A percentile compares a stretch with the other conserved stretches of the same genome.
phyloP scores from a whole-genome alignment of 2,329 filamentous ascomycete genomes.

The Colletotrichum lindemuthianum region DNA sequence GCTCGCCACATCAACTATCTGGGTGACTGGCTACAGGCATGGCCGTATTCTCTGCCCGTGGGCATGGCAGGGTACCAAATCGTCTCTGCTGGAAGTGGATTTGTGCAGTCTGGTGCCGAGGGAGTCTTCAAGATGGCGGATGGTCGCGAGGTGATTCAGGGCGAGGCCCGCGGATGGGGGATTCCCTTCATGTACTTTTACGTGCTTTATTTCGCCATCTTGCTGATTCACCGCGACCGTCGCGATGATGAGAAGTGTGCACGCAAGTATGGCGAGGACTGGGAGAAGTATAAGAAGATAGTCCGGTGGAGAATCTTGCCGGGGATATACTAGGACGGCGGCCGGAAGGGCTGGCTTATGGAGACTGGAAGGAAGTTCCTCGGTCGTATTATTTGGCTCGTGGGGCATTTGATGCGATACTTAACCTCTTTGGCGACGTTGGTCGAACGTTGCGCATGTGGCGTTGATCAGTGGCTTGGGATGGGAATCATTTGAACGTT shows the following conservation, averaged over 20 bases:
- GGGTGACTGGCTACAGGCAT: constrained; percentile 93
- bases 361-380: constrained; percentile 1
- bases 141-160: constrained; percentile 74
- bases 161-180: constrained; percentile 81
- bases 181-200: constrained; percentile 96
- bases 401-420: neutral
- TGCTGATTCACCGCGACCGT: constrained; percentile 86
- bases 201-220: constrained; percentile 87
- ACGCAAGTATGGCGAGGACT: constrained; percentile 91
- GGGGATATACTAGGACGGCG: constrained; percentile 74
- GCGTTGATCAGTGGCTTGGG: constrained; percentile 7
- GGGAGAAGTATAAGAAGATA: constrained; percentile 86
- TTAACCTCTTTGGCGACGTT: neutral
- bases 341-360: constrained; percentile 12
- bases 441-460: constrained; percentile 12
- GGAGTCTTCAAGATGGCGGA: constrained; percentile 67
- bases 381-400: constrained; percentile 8
- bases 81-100: constrained; percentile 61
- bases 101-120: constrained; percentile 56
- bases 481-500: neutral
- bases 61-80: constrained; percentile 85
- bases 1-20: constrained; percentile 96
- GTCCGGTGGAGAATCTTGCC: constrained; percentile 87
- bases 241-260: constrained; percentile 92
- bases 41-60: constrained; percentile 89